A percentile compares a stretch with the other conserved stretches of the same genome.
Evolutionary conservation across 2,329 filamentous ascomycete genomes (phyloP).

Genomic region (Colletotrichum sublineola): DNA sequence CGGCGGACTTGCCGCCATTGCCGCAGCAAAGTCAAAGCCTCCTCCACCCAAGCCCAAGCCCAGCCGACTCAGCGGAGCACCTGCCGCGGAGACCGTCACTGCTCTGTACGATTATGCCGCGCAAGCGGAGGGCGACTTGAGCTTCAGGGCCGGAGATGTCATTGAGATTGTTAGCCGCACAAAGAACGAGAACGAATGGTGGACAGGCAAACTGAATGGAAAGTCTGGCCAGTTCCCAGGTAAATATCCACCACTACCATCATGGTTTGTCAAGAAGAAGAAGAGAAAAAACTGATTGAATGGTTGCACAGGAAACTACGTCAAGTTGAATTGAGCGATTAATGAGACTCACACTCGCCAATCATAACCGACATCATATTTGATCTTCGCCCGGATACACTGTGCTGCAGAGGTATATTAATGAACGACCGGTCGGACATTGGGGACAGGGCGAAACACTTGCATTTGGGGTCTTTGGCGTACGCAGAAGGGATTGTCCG

Average conservation of each 20-base stretch:
- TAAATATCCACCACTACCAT: slow-evolving; percentile 54
- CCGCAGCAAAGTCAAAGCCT: slow-evolving; percentile 74
- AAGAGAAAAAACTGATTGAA: slow-evolving; percentile 45
- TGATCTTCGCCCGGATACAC: slow-evolving; percentile 31
- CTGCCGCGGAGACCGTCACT: slow-evolving; percentile 82
- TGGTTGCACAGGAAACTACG: slow-evolving; percentile 61
- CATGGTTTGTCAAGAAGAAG: not conserved
- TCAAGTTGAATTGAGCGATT: slow-evolving; percentile 57
- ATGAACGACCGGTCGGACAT: slow-evolving; percentile 36
- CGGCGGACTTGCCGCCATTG: slow-evolving; percentile 60
- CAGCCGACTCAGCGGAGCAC: slow-evolving; percentile 74
- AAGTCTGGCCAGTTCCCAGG: slow-evolving; percentile 95
- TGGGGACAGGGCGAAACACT: slow-evolving; percentile 32
- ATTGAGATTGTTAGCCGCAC: slow-evolving; percentile 90
- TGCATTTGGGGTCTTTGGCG: slow-evolving; percentile 42
- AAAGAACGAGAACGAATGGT: slow-evolving; percentile 97
- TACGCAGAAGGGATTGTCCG: slow-evolving; percentile 41
- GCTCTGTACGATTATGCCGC: slow-evolving; percentile 97
- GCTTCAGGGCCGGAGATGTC: slow-evolving; percentile 87
- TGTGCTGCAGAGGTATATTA: slow-evolving; percentile 31
- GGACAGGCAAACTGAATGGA: slow-evolving; percentile 84
- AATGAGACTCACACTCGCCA: slow-evolving; percentile 32
- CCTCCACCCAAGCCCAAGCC: slow-evolving; percentile 85
- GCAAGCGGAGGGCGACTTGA: slow-evolving; percentile 93
- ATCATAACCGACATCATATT: slow-evolving; percentile 10